Conservation (phyloP, 805 yeast genomes). For the Cyberlindnera mississippiensis region DNA sequence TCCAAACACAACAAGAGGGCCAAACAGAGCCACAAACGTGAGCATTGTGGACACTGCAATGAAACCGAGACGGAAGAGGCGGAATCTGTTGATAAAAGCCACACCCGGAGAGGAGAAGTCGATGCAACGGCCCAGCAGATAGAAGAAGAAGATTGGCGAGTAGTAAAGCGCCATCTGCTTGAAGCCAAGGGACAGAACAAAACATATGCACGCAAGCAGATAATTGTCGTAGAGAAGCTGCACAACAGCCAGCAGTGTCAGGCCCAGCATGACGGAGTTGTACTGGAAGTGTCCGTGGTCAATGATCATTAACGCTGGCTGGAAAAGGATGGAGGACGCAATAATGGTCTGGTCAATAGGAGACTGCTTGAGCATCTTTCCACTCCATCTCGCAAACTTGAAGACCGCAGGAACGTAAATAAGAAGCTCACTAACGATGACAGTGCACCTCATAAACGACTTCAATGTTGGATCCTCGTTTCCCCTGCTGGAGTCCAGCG, state of each 20-base stretch:
- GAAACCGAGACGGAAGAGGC: constrained; percentile 52
- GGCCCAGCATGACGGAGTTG: constrained; percentile 91
- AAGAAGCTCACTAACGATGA: constrained; percentile 66
- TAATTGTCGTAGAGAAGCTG: constrained; percentile 61
- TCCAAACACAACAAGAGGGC: constrained; percentile 56
- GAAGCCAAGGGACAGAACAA: constrained; percentile 73
- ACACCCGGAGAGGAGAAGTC: constrained; percentile 16
- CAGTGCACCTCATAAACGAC: constrained; percentile 81
- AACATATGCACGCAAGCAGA: constrained; percentile 68
- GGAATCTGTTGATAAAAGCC: constrained; percentile 32
- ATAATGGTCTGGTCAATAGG: constrained; percentile 75
- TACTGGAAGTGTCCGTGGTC: constrained; percentile 98
- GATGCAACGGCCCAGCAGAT: constrained; percentile 54
- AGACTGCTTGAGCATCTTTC: constrained; percentile 51
- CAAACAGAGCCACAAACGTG: constrained; percentile 47
- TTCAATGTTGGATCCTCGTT: constrained; percentile 63
- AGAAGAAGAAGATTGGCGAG: constrained; percentile 83
- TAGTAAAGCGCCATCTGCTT: constrained; percentile 96
- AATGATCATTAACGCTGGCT: constrained; percentile 76
- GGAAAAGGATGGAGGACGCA: constrained; percentile 75
- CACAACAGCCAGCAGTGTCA: constrained; percentile 63
- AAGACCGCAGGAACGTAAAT: constrained; percentile 79
- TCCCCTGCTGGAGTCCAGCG: constrained; percentile 69
- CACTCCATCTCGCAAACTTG: constrained; percentile 65
- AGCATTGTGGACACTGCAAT: constrained; percentile 62